Evolutionary conservation across 2,329 filamentous ascomycete genomes (phyloP), one percentile per base, ranked within the genome.

Genomic region (Epichloe sylvatica): DNA sequence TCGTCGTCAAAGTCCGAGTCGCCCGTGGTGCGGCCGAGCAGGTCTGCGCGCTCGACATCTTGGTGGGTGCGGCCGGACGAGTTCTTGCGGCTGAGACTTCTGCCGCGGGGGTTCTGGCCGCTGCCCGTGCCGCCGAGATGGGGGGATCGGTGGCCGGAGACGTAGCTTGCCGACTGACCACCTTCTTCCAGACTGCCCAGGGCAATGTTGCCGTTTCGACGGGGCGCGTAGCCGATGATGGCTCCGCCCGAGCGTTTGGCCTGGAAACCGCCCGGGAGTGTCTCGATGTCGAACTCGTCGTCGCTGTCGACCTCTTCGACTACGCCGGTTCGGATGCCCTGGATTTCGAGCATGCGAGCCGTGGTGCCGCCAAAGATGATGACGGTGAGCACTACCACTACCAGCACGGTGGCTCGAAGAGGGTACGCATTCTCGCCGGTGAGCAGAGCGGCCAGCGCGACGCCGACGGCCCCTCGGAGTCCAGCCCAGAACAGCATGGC

Each of bases 401-500:
- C 90, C 11, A 98, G 73, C n/a, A 98, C 91, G 0, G 92, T 98
- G 6, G 92, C 92, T 58, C 89, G 84, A 36, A 98, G 74, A 0
- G 88, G 86, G 51, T 83, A 84, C 1, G 81, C 82, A 61, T 94
- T 92, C 48, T 82, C 80, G 43, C 90, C 92, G 0, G 80, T 83
- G 44, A 98, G 76, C 25, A 94, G 84, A 21, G 91, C 91, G 34
- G 92, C 92, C 44, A 98, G 74, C 2, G 92, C 92, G 36, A 98
- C 92, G 51, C 92, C 92, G 58, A 98, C 92, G 44, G 92, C 92
- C 59, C 92, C 92, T 54, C 92, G 86, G 33, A 98, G 75, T 25
- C 92, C 92, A 15, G 92, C 92, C 92, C 92, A 98, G 70, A 94
- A 98, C n/a, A 98, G 79, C 92, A 98, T 97, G n/a, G 86, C 89